phyloP scores from a whole-genome alignment of 73 alveolate species.

The Paramecium primaurelia region DNA sequence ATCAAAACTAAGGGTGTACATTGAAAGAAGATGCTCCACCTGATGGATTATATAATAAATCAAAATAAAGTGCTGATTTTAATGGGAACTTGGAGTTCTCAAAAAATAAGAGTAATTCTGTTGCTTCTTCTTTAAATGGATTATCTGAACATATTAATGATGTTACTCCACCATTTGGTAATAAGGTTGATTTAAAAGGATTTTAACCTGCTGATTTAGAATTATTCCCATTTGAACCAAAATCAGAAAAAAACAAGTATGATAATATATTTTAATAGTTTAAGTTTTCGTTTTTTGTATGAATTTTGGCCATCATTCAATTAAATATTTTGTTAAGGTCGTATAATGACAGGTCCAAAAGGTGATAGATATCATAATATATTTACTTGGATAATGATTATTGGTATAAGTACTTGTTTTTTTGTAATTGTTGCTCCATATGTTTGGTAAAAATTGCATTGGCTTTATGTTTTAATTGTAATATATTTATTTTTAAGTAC shows the following conservation, averaged over 20 bases:
- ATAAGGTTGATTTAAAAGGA: background rate
- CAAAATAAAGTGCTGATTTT: background rate
- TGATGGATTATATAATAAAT: background rate
- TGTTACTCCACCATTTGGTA: slow-evolving; percentile 20
- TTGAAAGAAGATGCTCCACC: background rate
- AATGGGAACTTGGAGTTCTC: slow-evolving; percentile 37
- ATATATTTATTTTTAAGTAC: slow-evolving; percentile 50
- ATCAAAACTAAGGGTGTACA: slow-evolving; percentile 1
- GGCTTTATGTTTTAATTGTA: slow-evolving; percentile 42
- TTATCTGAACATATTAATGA: background rate
- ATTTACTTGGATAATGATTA: slow-evolving; percentile 55
- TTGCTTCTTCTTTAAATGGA: slow-evolving; percentile 29
- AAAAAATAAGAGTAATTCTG: background rate
- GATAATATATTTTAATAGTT: background rate
- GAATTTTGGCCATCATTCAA: slow-evolving; percentile 69
- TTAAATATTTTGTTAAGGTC: slow-evolving; percentile 56
- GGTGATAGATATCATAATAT: slow-evolving; percentile 33
- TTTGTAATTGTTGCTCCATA: slow-evolving; percentile 61
- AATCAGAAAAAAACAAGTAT: background rate
- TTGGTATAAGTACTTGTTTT: slow-evolving; percentile 48
- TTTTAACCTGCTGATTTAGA: background rate
- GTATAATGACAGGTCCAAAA: slow-evolving; percentile 68
- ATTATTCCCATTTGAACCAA: background rate
- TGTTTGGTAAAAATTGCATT: slow-evolving; percentile 48
- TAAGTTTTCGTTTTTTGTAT: slow-evolving; percentile 25